Evolutionary conservation across 2,329 filamentous ascomycete genomes (phyloP).

Genomic region (Chaetothyriales sp.): DNA sequence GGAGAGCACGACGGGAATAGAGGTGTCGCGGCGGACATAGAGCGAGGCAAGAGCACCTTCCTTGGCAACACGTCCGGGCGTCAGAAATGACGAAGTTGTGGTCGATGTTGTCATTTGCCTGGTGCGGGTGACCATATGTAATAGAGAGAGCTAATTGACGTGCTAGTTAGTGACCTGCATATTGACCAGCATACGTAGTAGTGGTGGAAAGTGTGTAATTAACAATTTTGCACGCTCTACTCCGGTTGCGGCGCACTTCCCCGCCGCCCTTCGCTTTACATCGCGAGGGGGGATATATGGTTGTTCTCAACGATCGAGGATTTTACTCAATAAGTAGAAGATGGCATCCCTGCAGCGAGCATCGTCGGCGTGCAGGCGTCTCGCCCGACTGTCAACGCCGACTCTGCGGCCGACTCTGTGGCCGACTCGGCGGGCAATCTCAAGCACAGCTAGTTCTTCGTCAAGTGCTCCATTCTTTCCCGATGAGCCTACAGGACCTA

Average conservation of each 20-base stretch:
- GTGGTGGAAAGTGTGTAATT: too few relatives aligned
- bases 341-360: neutral
- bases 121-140: neutral
- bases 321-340: neutral
- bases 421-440: neutral
- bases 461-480: slow-evolving; percentile 40
- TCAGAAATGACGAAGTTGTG: slow-evolving; percentile 59
- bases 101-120: slow-evolving; percentile 6
- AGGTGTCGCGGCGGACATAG: slow-evolving; percentile 75
- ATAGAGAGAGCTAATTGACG: too few relatives aligned
- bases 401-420: neutral
- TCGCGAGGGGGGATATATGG: too few relatives aligned
- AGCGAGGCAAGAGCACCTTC: slow-evolving; percentile 63
- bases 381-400: neutral
- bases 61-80: slow-evolving; percentile 49
- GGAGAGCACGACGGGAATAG: slow-evolving; percentile 60
- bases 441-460: neutral
- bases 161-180: too few relatives aligned
- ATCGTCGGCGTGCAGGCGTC: neutral
- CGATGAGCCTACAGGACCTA: slow-evolving; percentile 45
- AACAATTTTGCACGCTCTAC: too few relatives aligned
- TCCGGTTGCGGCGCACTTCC: neutral
- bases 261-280: neutral
- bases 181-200: too few relatives aligned
- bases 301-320: neutral